Conservation (phyloP, 306 rosid species). For the Quercus alba region DNA sequence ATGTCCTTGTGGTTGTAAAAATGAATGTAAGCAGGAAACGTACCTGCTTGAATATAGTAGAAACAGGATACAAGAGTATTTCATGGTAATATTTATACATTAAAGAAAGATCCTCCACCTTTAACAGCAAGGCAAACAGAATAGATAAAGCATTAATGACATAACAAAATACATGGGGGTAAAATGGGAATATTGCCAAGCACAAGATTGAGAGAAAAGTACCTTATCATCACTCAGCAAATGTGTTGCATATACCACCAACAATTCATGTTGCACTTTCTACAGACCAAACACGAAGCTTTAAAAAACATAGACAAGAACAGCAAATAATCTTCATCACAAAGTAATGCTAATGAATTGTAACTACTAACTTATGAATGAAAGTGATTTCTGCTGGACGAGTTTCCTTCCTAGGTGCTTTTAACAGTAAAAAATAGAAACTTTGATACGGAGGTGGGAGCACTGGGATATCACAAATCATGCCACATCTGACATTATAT, state of each 20-base stretch:
- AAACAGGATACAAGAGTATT: constrained; percentile 70
- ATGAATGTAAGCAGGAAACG: constrained; percentile 3
- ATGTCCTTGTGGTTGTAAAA: neutral
- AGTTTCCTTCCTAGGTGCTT: neutral
- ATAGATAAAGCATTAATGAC: neutral
- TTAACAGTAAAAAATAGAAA: neutral
- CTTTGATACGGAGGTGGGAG: neutral
- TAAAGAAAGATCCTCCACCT: constrained; percentile 88
- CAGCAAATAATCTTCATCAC: neutral
- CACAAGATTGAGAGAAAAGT: neutral
- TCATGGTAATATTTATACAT: constrained; percentile 77
- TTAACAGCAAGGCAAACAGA: constrained; percentile 12
- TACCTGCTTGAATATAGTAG: constrained; percentile 76
- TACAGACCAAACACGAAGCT: constrained; percentile 25
- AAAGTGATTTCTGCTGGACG: neutral
- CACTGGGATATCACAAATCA: neutral
- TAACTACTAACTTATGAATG: neutral
- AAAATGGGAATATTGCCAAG: neutral
- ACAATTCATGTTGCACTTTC: constrained; percentile 75
- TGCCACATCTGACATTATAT: neutral
- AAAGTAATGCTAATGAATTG: neutral
- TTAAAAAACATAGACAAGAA: neutral
- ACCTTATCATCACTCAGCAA: constrained; percentile 91
- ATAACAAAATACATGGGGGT: neutral
- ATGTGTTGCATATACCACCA: constrained; percentile 70